Evolutionary conservation across 805 yeast species (phyloP).

Genomic region (Wickerhamomyces chambardii): DNA sequence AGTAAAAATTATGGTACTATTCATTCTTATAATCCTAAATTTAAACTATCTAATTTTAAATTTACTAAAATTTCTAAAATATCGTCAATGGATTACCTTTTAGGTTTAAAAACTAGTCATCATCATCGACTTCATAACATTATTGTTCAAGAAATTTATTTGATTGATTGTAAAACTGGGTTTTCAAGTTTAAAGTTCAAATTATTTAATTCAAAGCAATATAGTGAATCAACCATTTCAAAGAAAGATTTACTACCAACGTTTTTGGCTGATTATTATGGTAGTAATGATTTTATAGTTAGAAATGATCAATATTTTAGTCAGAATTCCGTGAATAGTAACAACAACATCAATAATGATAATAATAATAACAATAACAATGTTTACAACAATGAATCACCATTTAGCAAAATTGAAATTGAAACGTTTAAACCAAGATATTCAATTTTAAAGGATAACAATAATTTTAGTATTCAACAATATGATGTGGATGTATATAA

Average conservation of each 20-base stretch:
- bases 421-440: conserved; percentile 31
- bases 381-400: conserved; percentile 11
- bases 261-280: conserved; percentile 10
- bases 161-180: conserved; percentile 18
- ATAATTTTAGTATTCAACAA: too few species aligned
- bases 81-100: background rate
- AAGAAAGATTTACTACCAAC: conserved; percentile 13
- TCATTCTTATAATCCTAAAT: conserved; percentile 43
- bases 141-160: conserved; percentile 9
- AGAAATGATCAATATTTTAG: conserved; percentile 9
- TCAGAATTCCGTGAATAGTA: background rate
- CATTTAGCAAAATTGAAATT: conserved; percentile 44
- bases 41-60: conserved; percentile 1
- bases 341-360: background rate
- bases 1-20: conserved; percentile 49
- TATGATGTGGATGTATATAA: too few species aligned
- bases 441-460: background rate
- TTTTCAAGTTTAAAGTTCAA: conserved; percentile 25
- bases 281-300: conserved; percentile 11
- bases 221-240: conserved; percentile 14
- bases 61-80: background rate
- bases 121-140: too few species aligned
- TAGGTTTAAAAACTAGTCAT: conserved; percentile 1
- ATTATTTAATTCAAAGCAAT: too few species aligned
- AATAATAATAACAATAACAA: too few species aligned